Conservation (phyloP, 768 basidiomycete species). For the Ephemerocybe angulata region DNA sequence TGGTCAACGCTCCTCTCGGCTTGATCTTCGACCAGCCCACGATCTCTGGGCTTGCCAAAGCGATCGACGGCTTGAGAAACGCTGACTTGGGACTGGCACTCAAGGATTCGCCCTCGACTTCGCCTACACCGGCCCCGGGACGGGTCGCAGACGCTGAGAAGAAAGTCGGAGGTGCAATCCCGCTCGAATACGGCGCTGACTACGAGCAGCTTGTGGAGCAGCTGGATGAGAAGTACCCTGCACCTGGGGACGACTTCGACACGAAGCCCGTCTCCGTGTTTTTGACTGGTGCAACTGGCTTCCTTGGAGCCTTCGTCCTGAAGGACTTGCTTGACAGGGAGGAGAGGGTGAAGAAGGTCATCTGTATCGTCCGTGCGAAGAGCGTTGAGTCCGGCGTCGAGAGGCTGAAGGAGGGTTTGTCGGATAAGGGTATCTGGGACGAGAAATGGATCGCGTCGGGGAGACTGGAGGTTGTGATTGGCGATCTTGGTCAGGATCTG, state of each 20-base stretch:
- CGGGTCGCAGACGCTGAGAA: slow-evolving; percentile 4
- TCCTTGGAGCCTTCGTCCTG: slow-evolving; percentile 91
- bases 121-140: slow-evolving; percentile 13
- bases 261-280: slow-evolving; percentile 69
- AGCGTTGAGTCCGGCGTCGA: slow-evolving; percentile 56
- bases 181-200: slow-evolving; percentile 78
- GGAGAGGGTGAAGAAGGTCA: slow-evolving; percentile 73
- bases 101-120: slow-evolving; percentile 19
- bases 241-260: slow-evolving; percentile 55
- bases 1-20: slow-evolving; percentile 86
- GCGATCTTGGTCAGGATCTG: slow-evolving; percentile 71
- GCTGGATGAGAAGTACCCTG: slow-evolving; percentile 59
- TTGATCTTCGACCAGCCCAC: slow-evolving; percentile 91
- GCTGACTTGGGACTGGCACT: slow-evolving; percentile 74
- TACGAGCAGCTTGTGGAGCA: slow-evolving; percentile 56
- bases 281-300: slow-evolving; percentile 96
- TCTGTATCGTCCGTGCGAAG: slow-evolving; percentile 85
- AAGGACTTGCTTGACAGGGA: slow-evolving; percentile 57
- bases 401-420: slow-evolving; percentile 67
- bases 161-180: slow-evolving; percentile 18
- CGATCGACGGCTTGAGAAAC: slow-evolving; percentile 67
- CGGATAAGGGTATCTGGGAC: slow-evolving; percentile 85
- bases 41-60: slow-evolving; percentile 67
- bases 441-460: slow-evolving; percentile 71
- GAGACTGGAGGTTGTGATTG: slow-evolving; percentile 73